Evolutionary conservation across 352 stramenopile species (phyloP).

Genomic region (Pythium sp.): DNA sequence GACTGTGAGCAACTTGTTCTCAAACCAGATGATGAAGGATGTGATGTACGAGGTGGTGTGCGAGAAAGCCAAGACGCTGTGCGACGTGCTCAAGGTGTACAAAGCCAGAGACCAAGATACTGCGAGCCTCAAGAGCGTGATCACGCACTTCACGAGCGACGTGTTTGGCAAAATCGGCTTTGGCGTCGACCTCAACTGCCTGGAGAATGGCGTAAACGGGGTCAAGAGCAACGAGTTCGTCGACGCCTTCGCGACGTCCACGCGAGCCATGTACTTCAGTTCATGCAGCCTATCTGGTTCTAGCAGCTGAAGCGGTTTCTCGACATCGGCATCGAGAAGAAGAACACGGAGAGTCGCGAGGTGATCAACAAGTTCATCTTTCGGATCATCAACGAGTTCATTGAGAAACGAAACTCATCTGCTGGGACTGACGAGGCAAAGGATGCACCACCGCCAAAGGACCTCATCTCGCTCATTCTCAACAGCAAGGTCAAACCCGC

Average conservation of each 20-base stretch:
- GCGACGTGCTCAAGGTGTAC: not conserved
- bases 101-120: not conserved
- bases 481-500: too few relatives aligned
- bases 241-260: conserved; percentile 1
- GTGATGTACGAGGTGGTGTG: conserved; percentile 2
- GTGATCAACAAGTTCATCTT: conserved; percentile 37
- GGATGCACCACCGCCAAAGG: too few relatives aligned
- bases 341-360: conserved; percentile 32
- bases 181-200: conserved; percentile 42
- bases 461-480: too few relatives aligned
- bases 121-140: conserved; percentile 27
- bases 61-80: not conserved
- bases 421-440: too few relatives aligned
- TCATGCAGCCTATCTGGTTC: conserved; percentile 41
- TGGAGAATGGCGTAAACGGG: not conserved
- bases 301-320: conserved; percentile 47
- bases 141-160: conserved; percentile 64
- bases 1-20: conserved; percentile 26
- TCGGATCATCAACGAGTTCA: conserved; percentile 9
- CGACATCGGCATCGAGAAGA: conserved; percentile 34
- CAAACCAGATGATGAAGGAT: too few relatives aligned
- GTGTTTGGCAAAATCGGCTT: conserved; percentile 75
- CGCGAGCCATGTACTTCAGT: conserved; percentile 32
- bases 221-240: not conserved
- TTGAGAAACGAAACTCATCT: not conserved